Evolutionary conservation across 2,329 filamentous ascomycete genomes (phyloP).

Genomic region (Mollisia scopiformis): DNA sequence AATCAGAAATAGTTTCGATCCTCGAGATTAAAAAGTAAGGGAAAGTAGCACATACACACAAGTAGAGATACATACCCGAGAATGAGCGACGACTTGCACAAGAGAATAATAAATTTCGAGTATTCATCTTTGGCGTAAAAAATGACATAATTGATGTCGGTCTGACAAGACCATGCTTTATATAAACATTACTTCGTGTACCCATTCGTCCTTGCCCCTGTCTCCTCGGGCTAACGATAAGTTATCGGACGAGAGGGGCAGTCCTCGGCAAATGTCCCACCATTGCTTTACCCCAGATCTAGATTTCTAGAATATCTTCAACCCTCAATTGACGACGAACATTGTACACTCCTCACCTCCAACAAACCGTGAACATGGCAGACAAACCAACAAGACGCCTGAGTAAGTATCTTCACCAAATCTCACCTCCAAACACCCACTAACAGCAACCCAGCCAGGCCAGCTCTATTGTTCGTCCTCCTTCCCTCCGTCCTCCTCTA

Average conservation of each 20-base stretch:
- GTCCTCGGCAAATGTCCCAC: slow-evolving; percentile 2
- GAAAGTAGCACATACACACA: no score
- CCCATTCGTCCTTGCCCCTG: neutral
- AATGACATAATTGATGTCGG: no score
- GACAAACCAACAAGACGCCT: slow-evolving; percentile 21
- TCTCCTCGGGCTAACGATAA: neutral
- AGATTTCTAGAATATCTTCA: neutral
- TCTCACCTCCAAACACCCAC: neutral
- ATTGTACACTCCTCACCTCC: neutral
- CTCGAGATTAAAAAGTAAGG: no score
- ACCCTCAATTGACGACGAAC: neutral
- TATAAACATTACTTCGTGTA: no score
- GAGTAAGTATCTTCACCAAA: slow-evolving; percentile 9
- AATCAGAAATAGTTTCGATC: no score
- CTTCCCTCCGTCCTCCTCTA: neutral
- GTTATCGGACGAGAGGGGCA: neutral
- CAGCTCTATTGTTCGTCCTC: slow-evolving; percentile 29
- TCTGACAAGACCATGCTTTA: no score
- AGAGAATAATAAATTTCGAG: no score
- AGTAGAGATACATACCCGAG: no score
- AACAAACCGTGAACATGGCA: slow-evolving; percentile 14
- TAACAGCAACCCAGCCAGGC: slow-evolving; percentile 16
- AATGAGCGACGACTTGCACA: no score
- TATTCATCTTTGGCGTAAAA: no score
- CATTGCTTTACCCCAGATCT: neutral